Percentiles rank a stretch among this genome's conserved stretches.
Evolutionary conservation across 306 rosid genomes (phyloP).

Genomic region (Datisca glomerata): DNA sequence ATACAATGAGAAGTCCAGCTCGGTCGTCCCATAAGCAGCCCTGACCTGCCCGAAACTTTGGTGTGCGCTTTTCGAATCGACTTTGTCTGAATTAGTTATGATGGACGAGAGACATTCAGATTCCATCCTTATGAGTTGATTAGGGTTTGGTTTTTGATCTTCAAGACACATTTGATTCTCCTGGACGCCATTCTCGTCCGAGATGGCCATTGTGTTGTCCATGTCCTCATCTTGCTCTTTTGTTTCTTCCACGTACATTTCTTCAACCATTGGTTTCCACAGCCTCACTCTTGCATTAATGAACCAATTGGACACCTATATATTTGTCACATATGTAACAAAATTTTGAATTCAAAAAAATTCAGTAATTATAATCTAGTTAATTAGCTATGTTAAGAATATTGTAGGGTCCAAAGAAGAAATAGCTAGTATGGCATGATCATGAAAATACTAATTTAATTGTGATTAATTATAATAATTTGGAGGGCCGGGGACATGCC

Average conservation of each 20-base stretch:
- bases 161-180: slow-evolving; percentile 4
- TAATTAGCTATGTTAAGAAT: no score
- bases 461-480: background rate
- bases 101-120: slow-evolving; percentile 62
- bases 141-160: slow-evolving; percentile 40
- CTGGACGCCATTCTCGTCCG: background rate
- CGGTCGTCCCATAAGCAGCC: slow-evolving; percentile 52
- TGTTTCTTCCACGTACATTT: slow-evolving; percentile 71
- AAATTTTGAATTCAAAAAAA: slow-evolving; percentile 16
- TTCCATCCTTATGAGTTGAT: slow-evolving; percentile 41
- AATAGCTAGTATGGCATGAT: no score
- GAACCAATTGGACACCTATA: slow-evolving; percentile 88
- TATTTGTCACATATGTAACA: background rate
- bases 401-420: no score
- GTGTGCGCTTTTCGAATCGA: slow-evolving; percentile 16
- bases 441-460: background rate
- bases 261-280: slow-evolving; percentile 98
- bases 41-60: slow-evolving; percentile 25
- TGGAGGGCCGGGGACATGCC: slow-evolving; percentile 37
- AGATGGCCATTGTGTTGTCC: slow-evolving; percentile 9
- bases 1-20: slow-evolving; percentile 61
- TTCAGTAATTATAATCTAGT: background rate
- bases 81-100: slow-evolving; percentile 35
- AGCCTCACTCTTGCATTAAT: slow-evolving; percentile 92
- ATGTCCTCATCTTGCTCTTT: slow-evolving; percentile 26